Conservation (phyloP, 2,329 filamentous ascomycete species). For the Chrysoporthe austroafricana region DNA sequence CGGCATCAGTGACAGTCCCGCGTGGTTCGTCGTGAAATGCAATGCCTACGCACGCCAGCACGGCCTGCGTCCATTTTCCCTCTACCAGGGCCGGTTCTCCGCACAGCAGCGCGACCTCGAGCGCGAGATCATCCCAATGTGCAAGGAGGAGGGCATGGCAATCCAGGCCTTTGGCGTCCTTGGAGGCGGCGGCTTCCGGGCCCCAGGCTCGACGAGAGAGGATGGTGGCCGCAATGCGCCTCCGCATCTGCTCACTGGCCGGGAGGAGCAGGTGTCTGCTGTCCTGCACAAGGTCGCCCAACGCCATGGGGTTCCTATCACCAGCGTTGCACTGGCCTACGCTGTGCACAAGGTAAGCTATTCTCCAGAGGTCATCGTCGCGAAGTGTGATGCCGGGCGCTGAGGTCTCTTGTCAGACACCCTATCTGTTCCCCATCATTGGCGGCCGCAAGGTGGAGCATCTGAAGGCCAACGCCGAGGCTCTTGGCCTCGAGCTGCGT, state of each 20-base stretch:
- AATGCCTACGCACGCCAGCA: conserved; percentile 55
- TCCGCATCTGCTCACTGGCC: conserved; percentile 41
- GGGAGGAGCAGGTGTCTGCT: conserved; percentile 55
- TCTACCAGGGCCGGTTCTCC: conserved; percentile 70
- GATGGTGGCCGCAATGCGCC: conserved; percentile 42
- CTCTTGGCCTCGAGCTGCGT: conserved; percentile 62
- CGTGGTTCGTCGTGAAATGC: conserved; percentile 63
- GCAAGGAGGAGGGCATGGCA: conserved; percentile 60
- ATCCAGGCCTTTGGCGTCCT: conserved; percentile 43
- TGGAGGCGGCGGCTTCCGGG: conserved; percentile 45
- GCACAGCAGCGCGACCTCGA: conserved; percentile 66
- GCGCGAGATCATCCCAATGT: conserved; percentile 72
- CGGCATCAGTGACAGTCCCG: conserved; percentile 67
- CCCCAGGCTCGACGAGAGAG: conserved; percentile 36
- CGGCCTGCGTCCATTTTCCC: conserved; percentile 60
- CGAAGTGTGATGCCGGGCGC: neutral
- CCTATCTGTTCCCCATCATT: conserved; percentile 74
- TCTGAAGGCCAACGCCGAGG: conserved; percentile 70
- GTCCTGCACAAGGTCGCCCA: conserved; percentile 54
- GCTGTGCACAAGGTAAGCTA: conserved; percentile 63
- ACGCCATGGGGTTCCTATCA: conserved; percentile 48
- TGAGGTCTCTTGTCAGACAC: conserved; percentile 41
- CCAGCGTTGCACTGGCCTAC: conserved; percentile 68
- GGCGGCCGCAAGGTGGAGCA: conserved; percentile 73
- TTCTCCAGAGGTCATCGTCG: neutral